phyloP scores from a whole-genome alignment of 164 flowering plant genomes.

The Piper longum region DNA sequence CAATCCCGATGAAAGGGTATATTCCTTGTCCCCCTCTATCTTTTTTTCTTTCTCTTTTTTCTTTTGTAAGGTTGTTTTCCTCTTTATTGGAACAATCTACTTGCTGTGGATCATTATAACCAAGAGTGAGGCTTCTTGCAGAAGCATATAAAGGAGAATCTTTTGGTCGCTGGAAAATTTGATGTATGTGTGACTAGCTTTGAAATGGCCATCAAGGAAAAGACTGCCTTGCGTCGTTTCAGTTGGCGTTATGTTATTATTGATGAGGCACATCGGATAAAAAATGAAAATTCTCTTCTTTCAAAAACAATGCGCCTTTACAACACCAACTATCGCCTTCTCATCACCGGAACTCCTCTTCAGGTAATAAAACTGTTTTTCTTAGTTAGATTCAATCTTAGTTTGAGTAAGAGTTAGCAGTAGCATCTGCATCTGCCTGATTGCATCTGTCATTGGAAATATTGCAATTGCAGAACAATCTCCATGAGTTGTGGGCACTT shows the following conservation, averaged over 20 bases:
- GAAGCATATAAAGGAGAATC: constrained; percentile 75
- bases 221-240: constrained; percentile 65
- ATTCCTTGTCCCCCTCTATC: not conserved
- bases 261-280: constrained; percentile 98
- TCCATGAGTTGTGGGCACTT: constrained; percentile 97
- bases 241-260: constrained; percentile 99
- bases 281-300: constrained; percentile 98
- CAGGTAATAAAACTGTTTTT: constrained; percentile 39
- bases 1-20: constrained; percentile 95
- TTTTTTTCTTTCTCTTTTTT: not conserved
- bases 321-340: constrained; percentile 84
- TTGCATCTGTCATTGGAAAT: not conserved
- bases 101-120: not conserved
- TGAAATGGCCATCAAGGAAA: constrained; percentile 99
- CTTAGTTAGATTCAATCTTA: not conserved
- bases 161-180: constrained; percentile 89
- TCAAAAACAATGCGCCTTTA: constrained; percentile 95
- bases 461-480: constrained; percentile 71
- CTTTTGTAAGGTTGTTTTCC: not conserved
- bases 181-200: constrained; percentile 98
- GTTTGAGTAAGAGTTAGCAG: not conserved
- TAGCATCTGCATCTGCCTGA: not conserved
- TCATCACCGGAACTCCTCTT: constrained; percentile 97
- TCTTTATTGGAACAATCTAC: not conserved
- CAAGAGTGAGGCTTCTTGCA: constrained; percentile 19